phyloP scores from a whole-genome alignment of 2,329 filamentous ascomycete species.

The Curvularia sp. region DNA sequence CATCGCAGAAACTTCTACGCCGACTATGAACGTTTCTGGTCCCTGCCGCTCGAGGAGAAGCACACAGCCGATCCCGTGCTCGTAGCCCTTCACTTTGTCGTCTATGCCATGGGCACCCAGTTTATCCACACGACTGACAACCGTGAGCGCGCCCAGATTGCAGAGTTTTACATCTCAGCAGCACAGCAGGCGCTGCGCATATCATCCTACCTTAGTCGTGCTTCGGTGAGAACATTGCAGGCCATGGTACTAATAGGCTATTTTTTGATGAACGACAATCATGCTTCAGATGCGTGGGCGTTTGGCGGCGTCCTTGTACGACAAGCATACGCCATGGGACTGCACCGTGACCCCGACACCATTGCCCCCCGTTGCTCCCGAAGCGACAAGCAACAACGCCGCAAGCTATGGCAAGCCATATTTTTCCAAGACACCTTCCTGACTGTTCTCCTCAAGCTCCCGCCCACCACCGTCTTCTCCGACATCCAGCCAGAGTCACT shows the following conservation, averaged over 20 bases:
- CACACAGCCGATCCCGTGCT: slow-evolving; percentile 70
- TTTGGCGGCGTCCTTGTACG: slow-evolving; percentile 79
- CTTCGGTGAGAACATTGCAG: slow-evolving; percentile 75
- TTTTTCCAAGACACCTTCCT: slow-evolving; percentile 82
- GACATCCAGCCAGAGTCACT: slow-evolving; percentile 79
- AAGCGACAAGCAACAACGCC: slow-evolving; percentile 78
- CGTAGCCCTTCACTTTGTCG: slow-evolving; percentile 75
- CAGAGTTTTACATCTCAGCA: slow-evolving; percentile 82
- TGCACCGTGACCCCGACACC: slow-evolving; percentile 80
- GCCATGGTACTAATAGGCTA: slow-evolving; percentile 84
- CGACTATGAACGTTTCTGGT: slow-evolving; percentile 82
- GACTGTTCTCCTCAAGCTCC: slow-evolving; percentile 77
- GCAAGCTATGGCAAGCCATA: slow-evolving; percentile 84
- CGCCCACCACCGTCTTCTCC: slow-evolving; percentile 78
- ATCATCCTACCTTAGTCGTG: slow-evolving; percentile 77
- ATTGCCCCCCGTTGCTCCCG: slow-evolving; percentile 68
- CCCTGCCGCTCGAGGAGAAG: slow-evolving; percentile 64
- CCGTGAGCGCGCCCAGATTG: slow-evolving; percentile 73
- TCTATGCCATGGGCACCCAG: slow-evolving; percentile 79
- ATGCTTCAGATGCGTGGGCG: slow-evolving; percentile 81
- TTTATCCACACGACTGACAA: slow-evolving; percentile 68
- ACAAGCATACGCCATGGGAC: slow-evolving; percentile 81
- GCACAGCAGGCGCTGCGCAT: slow-evolving; percentile 78
- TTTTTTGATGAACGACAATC: slow-evolving; percentile 86
- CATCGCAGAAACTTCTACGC: slow-evolving; percentile 77